These are phyloP conservation scores for Podospora pseudopauciseta DNA, from an alignment of 495 filamentous ascomycete genomes.

Conservation along the genomic window DNA sequence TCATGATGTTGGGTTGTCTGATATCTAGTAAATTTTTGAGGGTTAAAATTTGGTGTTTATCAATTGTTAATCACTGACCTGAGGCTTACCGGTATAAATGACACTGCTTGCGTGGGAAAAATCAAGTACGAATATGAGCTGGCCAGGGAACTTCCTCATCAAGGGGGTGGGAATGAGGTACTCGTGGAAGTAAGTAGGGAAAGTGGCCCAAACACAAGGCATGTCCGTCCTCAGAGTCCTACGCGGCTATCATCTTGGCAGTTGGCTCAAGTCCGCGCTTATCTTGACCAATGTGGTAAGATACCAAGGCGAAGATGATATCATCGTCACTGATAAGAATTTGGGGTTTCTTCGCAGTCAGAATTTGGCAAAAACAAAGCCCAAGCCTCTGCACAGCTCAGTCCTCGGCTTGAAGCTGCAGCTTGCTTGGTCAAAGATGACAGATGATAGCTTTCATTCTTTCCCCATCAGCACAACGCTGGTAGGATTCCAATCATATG, in stretches of 20 bases:
- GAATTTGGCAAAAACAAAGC: too few species aligned
- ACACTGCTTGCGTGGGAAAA: slow-evolving; percentile 16
- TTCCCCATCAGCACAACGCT: neutral
- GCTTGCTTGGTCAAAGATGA: neutral
- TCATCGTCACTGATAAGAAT: too few species aligned
- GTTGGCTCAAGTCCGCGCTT: neutral
- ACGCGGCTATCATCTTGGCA: neutral
- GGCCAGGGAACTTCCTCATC: slow-evolving; percentile 12
- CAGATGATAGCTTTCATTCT: neutral
- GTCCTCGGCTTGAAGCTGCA: too few species aligned
- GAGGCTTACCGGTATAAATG: slow-evolving; percentile 13
- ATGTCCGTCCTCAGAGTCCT: neutral
- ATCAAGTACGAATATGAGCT: slow-evolving; percentile 12
- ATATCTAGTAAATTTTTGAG: slow-evolving; percentile 9
- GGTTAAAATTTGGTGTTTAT: too few species aligned
- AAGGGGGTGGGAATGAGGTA: slow-evolving; percentile 7
- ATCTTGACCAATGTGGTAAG: neutral
- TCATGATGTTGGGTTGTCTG: slow-evolving; percentile 22
- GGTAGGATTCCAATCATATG: neutral
- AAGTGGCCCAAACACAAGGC: neutral
- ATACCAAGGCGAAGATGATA: neutral
- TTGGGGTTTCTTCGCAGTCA: too few species aligned
- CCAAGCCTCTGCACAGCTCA: too few species aligned
- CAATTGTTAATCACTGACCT: neutral
- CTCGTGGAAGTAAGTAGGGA: slow-evolving; percentile 12